These are phyloP conservation scores for Thalassiosira livingstoniorum DNA, from an alignment of 352 stramenopile species.

Conservation along the genomic window DNA sequence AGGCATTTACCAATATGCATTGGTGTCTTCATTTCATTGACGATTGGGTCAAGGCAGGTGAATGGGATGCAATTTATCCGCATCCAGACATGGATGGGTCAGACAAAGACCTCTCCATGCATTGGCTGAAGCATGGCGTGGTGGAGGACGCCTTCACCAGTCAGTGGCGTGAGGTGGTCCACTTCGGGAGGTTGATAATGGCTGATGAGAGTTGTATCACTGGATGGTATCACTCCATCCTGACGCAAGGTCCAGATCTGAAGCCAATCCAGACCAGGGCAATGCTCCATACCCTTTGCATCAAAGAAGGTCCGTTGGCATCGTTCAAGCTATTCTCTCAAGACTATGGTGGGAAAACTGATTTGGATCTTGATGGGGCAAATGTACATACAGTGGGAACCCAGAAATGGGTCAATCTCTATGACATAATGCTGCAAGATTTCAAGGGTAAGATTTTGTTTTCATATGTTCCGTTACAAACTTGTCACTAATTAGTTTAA, in stretches of 20 bases:
- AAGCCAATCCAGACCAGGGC: conserved; percentile 24
- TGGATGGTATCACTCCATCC: conserved; percentile 16
- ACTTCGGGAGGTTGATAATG: neutral
- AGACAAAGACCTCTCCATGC: neutral
- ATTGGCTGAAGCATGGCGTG: neutral
- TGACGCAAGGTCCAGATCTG: conserved; percentile 18
- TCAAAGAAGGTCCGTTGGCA: conserved; percentile 6
- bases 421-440: too few relatives aligned
- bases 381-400: neutral
- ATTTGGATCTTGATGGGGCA: neutral
- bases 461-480: too few relatives aligned
- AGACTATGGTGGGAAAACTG: conserved; percentile 13
- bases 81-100: neutral
- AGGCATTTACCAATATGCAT: neutral
- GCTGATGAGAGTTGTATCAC: conserved; percentile 1
- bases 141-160: neutral
- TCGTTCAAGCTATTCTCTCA: conserved; percentile 30
- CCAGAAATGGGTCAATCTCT: conserved; percentile 2
- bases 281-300: conserved; percentile 17
- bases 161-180: neutral
- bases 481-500: too few relatives aligned
- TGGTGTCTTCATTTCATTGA: neutral
- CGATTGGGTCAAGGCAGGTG: neutral
- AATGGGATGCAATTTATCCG: neutral
- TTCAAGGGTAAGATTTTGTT: too few relatives aligned